Evolutionary conservation across 164 flowering plant genomes (phyloP), one percentile per base, ranked within the genome.

Genomic region (Magnolia changhungtana): DNA sequence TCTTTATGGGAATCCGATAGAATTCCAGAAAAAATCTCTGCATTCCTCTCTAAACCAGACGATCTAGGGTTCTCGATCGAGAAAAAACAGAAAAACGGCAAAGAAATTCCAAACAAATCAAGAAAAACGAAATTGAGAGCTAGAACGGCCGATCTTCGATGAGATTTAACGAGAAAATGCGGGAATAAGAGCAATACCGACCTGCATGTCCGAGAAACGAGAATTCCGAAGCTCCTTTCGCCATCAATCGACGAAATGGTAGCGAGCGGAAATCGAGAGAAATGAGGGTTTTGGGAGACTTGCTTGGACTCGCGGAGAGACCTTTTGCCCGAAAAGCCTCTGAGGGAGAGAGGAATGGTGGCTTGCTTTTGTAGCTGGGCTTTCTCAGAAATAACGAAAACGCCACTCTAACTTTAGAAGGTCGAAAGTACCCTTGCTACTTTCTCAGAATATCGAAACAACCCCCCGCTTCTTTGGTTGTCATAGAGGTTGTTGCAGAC

Each of bases 241-340:
- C 8, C 65, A 65, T 65, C 24, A 29, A 65, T 65, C 68, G 65
- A 63, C 18, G 65, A 21, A 68, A 68, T 68, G 51, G 37, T 27
- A 29, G 10, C 14, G 71, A 6, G 45, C n/a, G 4, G 71, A 29
- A 68, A 64, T 21, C 24, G 9, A 14, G 31, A n/a, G 31, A 31
- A 68, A 5, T 2, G 16, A 13, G 71, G 71, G 71, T 29, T 68
- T 37, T 29, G 49, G 67, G 7, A 19, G 50, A 68, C 71, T 68
- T 16, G 50, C 24, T 29, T 68, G 71, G 71, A 68, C 71, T 68
- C 8, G 18, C 67, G 0, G 71, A 29, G 71, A 31, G 71, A 68
- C 19, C 71, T 68, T 68, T 68, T 68, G 20, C 50, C 7, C 50
- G 8, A 29, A 29, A 31, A 68, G 71, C 19, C 50, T 16, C 71